Evolutionary conservation across 768 basidiomycete genomes (phyloP).

Genomic region (Trametes gibbosa): DNA sequence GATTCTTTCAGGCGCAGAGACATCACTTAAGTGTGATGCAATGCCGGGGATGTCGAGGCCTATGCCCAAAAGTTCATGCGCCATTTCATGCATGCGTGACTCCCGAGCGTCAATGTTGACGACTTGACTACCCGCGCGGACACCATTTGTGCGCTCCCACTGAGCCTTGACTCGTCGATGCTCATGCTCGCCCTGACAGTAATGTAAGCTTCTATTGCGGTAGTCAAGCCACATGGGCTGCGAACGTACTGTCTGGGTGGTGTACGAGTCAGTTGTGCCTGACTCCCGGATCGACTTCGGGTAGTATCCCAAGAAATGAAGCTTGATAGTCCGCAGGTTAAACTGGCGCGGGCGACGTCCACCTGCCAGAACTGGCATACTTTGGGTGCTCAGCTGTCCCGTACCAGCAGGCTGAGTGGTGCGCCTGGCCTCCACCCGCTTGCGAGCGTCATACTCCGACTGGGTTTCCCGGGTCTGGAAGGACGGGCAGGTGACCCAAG

Average conservation of each 20-base stretch:
- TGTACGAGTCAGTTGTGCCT: constrained; percentile 38
- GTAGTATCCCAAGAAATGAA: constrained; percentile 38
- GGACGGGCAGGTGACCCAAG: constrained; percentile 20
- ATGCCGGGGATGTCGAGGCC: not conserved
- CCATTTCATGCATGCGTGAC: constrained; percentile 1
- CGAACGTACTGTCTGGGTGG: constrained; percentile 31
- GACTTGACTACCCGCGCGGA: constrained; percentile 19
- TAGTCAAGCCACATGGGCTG: not conserved
- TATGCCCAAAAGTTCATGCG: not conserved
- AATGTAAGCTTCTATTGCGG: not conserved
- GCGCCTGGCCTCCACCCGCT: not conserved
- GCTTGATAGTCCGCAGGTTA: constrained; percentile 35
- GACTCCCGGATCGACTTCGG: constrained; percentile 21
- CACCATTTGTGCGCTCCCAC: constrained; percentile 29
- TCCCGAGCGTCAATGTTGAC: constrained; percentile 23
- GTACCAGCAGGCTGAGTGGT: no score
- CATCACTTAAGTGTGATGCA: not conserved
- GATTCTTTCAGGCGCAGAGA: not conserved
- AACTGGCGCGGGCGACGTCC: constrained; percentile 15
- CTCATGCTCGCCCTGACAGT: constrained; percentile 34
- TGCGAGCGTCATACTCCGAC: constrained; percentile 21
- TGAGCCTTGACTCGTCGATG: constrained; percentile 32
- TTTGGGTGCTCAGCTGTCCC: no score
- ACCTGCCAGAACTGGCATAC: not conserved
- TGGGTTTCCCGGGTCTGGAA: constrained; percentile 30